Base-by-base conservation (phyloP, 106 monocot genomes). In the Allium fistulosum region DNA sequence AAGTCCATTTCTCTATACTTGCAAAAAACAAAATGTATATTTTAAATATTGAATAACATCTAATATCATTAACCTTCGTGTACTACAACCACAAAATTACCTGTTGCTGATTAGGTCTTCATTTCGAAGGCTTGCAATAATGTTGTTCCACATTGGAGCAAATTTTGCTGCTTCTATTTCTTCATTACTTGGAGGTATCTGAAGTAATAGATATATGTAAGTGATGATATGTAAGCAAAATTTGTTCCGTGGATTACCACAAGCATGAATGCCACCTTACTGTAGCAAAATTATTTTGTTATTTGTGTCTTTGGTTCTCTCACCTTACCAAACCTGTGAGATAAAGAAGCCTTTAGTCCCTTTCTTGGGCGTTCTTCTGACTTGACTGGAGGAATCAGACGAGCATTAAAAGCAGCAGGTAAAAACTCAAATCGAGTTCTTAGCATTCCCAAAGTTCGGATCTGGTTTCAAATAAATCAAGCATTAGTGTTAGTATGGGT, bases 61-160 rank as follows among this genome's bases (percentile, higher is more conserved):
- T 56, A 47, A 53, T 45, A 13, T 16, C 18, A n/a, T 14, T 47
- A 48, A 22, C 17, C 4, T 5, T 18, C 17, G n/a, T 58, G 16
- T 9, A 71, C 65, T 8, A 15, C 49, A 46, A 8, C 48, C 47
- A 17, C 59, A 66, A 13, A 7, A 6, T 16, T 74, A 82, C 87
- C 71, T 85, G 82, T 85, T 72, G 61, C 74, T 83, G 65, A 93
- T 85, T 4, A 88, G 72, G 63, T 93, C 92, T 77, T 88, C 88
- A 14, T 85, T 74, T 28, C 92, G 79, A 27, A 89, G 86, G 58
- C 93, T 87, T 55, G 72, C 65, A n/a, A 94, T 68, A 14, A 94
- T 86, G 77, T 84, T 65, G 56, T 94, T 94, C 93, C 89, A 94
- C 65, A 94, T 67, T 65, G 86, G 84, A 70, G 89, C 81, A 83